phyloP scores from a whole-genome alignment of 164 flowering plant species.

The Amborella trichopoda region DNA sequence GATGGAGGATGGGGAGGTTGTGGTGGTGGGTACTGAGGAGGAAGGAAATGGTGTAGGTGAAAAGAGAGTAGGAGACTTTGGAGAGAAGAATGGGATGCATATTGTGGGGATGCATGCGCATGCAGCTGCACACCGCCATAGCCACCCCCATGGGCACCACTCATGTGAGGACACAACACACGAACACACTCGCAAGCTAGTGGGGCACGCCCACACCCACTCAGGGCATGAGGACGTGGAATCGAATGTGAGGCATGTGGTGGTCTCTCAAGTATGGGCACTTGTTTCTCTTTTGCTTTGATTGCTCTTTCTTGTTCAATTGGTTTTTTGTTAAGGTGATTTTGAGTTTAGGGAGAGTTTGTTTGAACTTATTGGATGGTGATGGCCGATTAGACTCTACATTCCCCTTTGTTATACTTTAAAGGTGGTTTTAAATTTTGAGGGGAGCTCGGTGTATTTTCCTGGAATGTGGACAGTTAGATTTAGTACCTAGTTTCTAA shows the following conservation, averaged over 20 bases:
- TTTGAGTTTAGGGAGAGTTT: no score
- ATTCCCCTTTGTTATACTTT: no score
- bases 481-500: no score
- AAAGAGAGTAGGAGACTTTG: constrained; percentile 53
- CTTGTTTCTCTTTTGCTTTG: no score
- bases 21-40: constrained; percentile 13
- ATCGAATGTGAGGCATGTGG: constrained; percentile 50
- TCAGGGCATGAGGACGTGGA: constrained; percentile 30
- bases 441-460: no score
- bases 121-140: constrained; percentile 88
- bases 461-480: no score
- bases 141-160: constrained; percentile 43
- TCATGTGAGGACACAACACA: constrained; percentile 27
- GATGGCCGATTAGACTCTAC: no score
- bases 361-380: no score
- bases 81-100: constrained; percentile 78
- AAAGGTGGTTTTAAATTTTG: no score
- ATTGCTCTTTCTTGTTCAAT: no score
- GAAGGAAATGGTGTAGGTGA: constrained; percentile 9
- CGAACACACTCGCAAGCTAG: constrained; percentile 12
- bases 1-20: constrained; percentile 1
- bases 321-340: no score
- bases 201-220: constrained; percentile 24
- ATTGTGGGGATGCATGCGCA: constrained; percentile 94
- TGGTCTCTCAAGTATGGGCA: constrained; percentile 74